phyloP scores from a whole-genome alignment of 176 grass and related monocot genomes.

The Zea mays region Zm-B73-REFERENCE-NAM-5.0 NC_050100.1:218533001-218533500 shows the following conservation, averaged over 20 bases:
- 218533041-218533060: too few relatives aligned
- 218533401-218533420: neutral
- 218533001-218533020: too few relatives aligned
- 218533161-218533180: neutral
- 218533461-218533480: neutral
- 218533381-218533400: neutral
- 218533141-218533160: neutral
- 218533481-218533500: neutral
- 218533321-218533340: too few relatives aligned
- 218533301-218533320: neutral
- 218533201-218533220: neutral
- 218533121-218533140: slow-evolving; percentile 9
- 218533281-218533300: neutral
- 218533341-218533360: too few relatives aligned
- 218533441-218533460: neutral
- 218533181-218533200: too few relatives aligned
- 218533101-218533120: neutral
- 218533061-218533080: too few relatives aligned
- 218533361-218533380: neutral
- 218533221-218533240: neutral
- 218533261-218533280: neutral
- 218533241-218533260: neutral
- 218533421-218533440: slow-evolving; percentile 7
- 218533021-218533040: too few relatives aligned
- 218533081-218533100: neutral